Evolutionary conservation across 2,329 filamentous ascomycete species (phyloP).

Genomic region (Hypoxylon rubiginosum): DNA sequence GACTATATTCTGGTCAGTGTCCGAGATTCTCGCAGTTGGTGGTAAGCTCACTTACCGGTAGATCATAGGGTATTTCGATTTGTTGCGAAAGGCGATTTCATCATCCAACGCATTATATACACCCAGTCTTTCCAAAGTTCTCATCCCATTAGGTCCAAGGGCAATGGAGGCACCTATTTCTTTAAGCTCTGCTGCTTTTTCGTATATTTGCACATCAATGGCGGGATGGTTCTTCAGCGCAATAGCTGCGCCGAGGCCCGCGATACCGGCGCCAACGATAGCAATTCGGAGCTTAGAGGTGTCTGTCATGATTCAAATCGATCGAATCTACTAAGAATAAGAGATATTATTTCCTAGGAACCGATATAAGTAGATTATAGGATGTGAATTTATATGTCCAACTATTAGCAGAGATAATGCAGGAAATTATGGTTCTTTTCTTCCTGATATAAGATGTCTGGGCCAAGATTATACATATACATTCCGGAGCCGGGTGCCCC

Average conservation of each 20-base stretch:
- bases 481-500: slow-evolving; percentile 27
- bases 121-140: slow-evolving; percentile 64
- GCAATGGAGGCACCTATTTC: slow-evolving; percentile 64
- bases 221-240: slow-evolving; percentile 58
- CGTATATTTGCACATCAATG: slow-evolving; percentile 64
- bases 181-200: slow-evolving; percentile 60
- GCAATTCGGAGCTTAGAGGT: slow-evolving; percentile 55
- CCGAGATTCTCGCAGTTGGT: background rate
- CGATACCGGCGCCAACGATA: slow-evolving; percentile 65
- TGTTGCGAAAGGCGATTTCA: slow-evolving; percentile 57
- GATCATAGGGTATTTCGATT: slow-evolving; percentile 60
- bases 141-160: slow-evolving; percentile 66
- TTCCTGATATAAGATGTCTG: background rate
- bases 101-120: slow-evolving; percentile 61
- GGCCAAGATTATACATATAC: slow-evolving; percentile 13
- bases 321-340: background rate
- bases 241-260: slow-evolving; percentile 63
- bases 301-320: slow-evolving; percentile 26
- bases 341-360: no score
- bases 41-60: slow-evolving; percentile 53
- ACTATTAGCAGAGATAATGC: no score
- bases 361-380: no score
- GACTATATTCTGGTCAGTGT: slow-evolving; percentile 44
- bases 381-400: no score
- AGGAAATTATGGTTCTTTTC: background rate